Base-by-base conservation (phyloP, 2,329 filamentous ascomycete genomes). In the Arthrobotrys conoides region DNA sequence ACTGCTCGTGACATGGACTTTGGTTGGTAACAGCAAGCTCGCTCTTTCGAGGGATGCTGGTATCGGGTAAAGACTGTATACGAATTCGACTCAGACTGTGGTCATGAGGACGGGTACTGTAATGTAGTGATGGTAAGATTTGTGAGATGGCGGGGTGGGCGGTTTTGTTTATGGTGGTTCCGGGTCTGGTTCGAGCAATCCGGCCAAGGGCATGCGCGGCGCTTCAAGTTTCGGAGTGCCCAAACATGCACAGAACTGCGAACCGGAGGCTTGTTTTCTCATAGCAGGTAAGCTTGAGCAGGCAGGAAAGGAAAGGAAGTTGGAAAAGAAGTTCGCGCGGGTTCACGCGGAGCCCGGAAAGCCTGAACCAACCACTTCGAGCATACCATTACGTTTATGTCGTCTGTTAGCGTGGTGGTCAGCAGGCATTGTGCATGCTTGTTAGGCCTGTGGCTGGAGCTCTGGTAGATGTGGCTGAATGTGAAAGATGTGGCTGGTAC, bases 1-100 rank as follows among this genome's bases (percentile, higher is more conserved):
- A 41, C 68, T 22, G 75, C 75, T 61, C 75, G 75, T 53, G 75
- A 78, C 75, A 78, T 78, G 22, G 68, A 67, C 75, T 38, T 18
- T 57, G 24, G 38, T 27, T 44, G 24, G 57, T 61, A 61, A 44
- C 18, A 27, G 27, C 59, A 33, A 38, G 49, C 33, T 63, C 41
- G 30, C 51, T 27, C 67, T 61, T 49, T 46, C 27, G 53, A 59
- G 46, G 36, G 30, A 44, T 27, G 57, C 57, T 33, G 14, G 33
- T 16, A 36, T 61, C 36, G 36, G 8, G 9, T 24, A 2, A 61
- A 27, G 33, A 46, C 24, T 18, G 27, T 59, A 36, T 59, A 38
- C 30, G 46, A 36, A 66, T 36, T 38, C 46, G 14, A 24, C 4
- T 36, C 63, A 53, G 10, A 22, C 9, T 8, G 46, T 67, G 63